Evolutionary conservation across 2,329 filamentous ascomycete genomes (phyloP).

Genomic region (Neonectria hederae): DNA sequence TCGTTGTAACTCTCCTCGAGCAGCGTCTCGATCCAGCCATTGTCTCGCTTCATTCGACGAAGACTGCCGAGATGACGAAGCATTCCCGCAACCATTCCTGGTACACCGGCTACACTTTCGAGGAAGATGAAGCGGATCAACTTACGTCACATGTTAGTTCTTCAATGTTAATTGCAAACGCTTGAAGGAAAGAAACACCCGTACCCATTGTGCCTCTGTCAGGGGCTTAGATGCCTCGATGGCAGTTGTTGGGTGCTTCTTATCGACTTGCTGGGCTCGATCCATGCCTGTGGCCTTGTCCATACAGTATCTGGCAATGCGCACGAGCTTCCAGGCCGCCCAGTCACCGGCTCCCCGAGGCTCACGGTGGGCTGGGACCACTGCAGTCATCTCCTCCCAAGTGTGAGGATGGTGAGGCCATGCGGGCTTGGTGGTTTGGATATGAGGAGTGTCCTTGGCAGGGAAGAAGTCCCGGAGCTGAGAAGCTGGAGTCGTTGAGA

Average conservation of each 20-base stretch:
- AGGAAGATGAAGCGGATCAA: conserved; percentile 90
- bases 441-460: conserved; percentile 66
- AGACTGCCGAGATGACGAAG: conserved; percentile 87
- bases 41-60: conserved; percentile 87
- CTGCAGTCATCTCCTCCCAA: conserved; percentile 77
- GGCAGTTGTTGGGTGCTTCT: conserved; percentile 64
- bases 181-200: conserved; percentile 26
- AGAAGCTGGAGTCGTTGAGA: conserved; percentile 59
- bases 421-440: conserved; percentile 69
- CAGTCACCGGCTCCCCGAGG: conserved; percentile 79
- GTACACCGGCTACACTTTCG: conserved; percentile 93
- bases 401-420: conserved; percentile 81
- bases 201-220: conserved; percentile 85
- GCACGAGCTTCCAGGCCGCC: conserved; percentile 80
- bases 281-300: conserved; percentile 80
- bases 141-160: conserved; percentile 43
- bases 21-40: conserved; percentile 95
- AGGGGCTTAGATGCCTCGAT: conserved; percentile 66
- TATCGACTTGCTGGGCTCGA: conserved; percentile 76
- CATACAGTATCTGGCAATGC: conserved; percentile 79
- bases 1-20: conserved; percentile 93
- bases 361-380: conserved; percentile 80
- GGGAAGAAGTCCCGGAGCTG: conserved; percentile 71
- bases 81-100: conserved; percentile 97
- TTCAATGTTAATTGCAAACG: background rate